Percentiles rank a stretch among this genome's conserved stretches.
These are phyloP conservation scores for Lepraria neglecta DNA, from an alignment of 495 filamentous ascomycete species.

Conservation along the genomic window DNA sequence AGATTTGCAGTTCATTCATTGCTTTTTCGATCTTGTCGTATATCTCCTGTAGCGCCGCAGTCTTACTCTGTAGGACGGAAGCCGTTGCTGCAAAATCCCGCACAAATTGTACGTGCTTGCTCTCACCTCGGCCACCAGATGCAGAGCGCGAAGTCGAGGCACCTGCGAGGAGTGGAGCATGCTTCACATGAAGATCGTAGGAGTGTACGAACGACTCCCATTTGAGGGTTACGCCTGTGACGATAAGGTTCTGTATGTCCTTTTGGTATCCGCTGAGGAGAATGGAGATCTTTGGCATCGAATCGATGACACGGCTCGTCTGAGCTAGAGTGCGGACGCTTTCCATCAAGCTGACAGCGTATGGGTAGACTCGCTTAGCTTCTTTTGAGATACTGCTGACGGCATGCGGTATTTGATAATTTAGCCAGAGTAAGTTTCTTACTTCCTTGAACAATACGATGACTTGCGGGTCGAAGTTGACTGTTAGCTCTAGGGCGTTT, in stretches of 20 bases:
- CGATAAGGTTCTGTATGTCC: constrained; percentile 71
- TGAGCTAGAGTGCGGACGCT: constrained; percentile 85
- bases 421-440: constrained; percentile 90
- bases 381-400: constrained; percentile 96
- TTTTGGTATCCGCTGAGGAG: constrained; percentile 86
- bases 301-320: constrained; percentile 69
- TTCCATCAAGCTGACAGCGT: constrained; percentile 96
- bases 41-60: constrained; percentile 66
- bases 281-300: constrained; percentile 79
- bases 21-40: constrained; percentile 79
- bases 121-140: constrained; percentile 65
- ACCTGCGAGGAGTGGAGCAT: constrained; percentile 49
- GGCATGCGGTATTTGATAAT: constrained; percentile 83
- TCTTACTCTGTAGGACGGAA: constrained; percentile 80
- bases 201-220: constrained; percentile 98
- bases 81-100: constrained; percentile 83
- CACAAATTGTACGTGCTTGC: constrained; percentile 92
- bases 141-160: constrained; percentile 28
- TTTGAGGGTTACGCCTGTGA: constrained; percentile 77
- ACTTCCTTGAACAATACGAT: constrained; percentile 98
- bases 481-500: constrained; percentile 74
- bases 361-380: constrained; percentile 93
- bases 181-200: constrained; percentile 83
- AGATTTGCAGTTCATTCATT: constrained; percentile 73
- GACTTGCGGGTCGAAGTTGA: constrained; percentile 96